Evolutionary conservation across 257 asterid genomes (phyloP).

Genomic region (Verbena officinalis): DNA sequence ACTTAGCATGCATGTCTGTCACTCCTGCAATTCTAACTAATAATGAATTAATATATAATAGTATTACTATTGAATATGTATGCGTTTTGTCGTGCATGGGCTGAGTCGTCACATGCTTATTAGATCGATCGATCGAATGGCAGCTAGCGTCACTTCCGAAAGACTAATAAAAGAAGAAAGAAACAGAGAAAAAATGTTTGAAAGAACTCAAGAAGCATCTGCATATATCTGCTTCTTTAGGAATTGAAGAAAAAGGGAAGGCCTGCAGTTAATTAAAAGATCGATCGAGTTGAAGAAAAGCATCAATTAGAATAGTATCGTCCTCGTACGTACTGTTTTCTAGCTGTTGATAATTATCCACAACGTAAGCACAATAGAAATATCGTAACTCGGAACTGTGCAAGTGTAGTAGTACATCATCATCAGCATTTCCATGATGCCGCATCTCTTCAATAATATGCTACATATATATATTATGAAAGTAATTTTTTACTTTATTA

Average conservation of each 20-base stretch:
- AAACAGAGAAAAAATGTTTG: background rate
- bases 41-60: too few species aligned
- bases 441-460: conserved; percentile 26
- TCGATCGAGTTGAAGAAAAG: too few species aligned
- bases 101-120: too few species aligned
- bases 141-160: conserved; percentile 23
- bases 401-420: background rate
- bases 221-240: conserved; percentile 23
- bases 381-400: background rate
- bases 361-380: background rate
- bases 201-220: too few species aligned
- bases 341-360: background rate
- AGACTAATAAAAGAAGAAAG: background rate
- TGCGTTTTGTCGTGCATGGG: too few species aligned
- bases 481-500: too few species aligned
- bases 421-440: conserved; percentile 27
- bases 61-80: too few species aligned
- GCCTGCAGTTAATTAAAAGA: too few species aligned
- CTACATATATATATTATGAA: too few species aligned
- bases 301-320: conserved; percentile 23
- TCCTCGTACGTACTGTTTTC: conserved; percentile 32
- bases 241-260: conserved; percentile 18
- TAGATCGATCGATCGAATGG: too few species aligned
- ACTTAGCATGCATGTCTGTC: too few species aligned
- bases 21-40: too few species aligned